Percentiles rank a stretch among this genome's conserved stretches.
Evolutionary conservation across 1,284 basidiomycete species (phyloP).

Genomic region (Phylloboletellus chloephorus): DNA sequence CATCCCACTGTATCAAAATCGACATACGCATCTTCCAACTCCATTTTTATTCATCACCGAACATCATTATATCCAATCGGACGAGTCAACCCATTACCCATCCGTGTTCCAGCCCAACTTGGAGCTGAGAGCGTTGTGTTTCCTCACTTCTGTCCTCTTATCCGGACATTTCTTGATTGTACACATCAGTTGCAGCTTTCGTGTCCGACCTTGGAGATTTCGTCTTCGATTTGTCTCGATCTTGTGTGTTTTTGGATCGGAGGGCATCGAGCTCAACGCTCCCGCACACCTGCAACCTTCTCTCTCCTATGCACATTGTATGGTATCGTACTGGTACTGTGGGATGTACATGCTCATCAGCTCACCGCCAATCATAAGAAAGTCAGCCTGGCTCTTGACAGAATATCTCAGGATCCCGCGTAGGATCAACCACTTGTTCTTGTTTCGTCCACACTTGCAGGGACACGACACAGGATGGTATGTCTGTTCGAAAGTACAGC

Average conservation of each 20-base stretch:
- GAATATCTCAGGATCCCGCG: too few relatives aligned
- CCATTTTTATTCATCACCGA: slow-evolving; percentile 3
- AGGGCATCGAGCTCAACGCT: slow-evolving; percentile 6
- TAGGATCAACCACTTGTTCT: too few relatives aligned
- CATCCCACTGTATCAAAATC: slow-evolving; percentile 29
- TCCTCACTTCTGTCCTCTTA: background rate
- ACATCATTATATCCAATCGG: slow-evolving; percentile 3
- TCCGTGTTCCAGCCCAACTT: slow-evolving; percentile 6
- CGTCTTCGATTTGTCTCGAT: slow-evolving; percentile 7
- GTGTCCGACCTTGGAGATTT: slow-evolving; percentile 3
- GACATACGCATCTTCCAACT: slow-evolving; percentile 26
- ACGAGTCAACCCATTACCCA: slow-evolving; percentile 1
- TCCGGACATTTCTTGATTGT: slow-evolving; percentile 4
- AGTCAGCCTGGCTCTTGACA: too few relatives aligned
- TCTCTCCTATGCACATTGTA: too few relatives aligned
- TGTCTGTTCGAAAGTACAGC: background rate
- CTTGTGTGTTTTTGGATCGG: slow-evolving; percentile 1
- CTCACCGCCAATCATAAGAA: too few relatives aligned
- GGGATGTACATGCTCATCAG: too few relatives aligned
- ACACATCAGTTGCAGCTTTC: slow-evolving; percentile 1
- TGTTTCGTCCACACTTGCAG: background rate
- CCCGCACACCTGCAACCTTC: slow-evolving; percentile 2
- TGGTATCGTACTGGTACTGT: too few relatives aligned
- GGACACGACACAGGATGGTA: slow-evolving; percentile 13
- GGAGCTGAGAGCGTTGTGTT: slow-evolving; percentile 17